These are phyloP conservation scores for Brettanomyces sp. DNA, from an alignment of 805 yeast species.

Conservation along the genomic window DNA sequence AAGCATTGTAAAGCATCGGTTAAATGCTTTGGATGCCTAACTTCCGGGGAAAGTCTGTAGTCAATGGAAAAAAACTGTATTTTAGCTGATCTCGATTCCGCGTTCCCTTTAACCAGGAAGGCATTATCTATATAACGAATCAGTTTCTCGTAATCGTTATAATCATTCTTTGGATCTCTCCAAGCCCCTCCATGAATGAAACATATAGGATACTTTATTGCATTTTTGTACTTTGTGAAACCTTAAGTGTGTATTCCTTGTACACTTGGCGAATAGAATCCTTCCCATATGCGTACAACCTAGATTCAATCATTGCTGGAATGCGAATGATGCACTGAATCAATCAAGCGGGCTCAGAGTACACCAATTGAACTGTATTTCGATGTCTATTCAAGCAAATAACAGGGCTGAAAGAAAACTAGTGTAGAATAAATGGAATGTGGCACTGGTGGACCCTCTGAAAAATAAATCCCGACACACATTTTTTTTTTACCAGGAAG, in stretches of 20 bases:
- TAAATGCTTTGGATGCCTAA: slow-evolving; percentile 53
- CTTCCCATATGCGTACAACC: slow-evolving; percentile 2
- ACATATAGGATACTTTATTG: slow-evolving; percentile 19
- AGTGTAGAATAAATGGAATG: no score
- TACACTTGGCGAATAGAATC: slow-evolving; percentile 4
- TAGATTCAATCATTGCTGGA: neutral
- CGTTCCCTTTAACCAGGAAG: neutral
- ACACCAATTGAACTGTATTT: no score
- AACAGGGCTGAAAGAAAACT: no score
- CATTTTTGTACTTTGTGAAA: slow-evolving; percentile 4
- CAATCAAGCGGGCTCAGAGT: no score
- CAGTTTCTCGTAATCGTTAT: slow-evolving; percentile 39
- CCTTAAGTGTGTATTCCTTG: slow-evolving; percentile 2
- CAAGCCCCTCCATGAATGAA: slow-evolving; percentile 88
- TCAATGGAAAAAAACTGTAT: slow-evolving; percentile 37
- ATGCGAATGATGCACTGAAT: no score
- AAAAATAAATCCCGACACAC: no score
- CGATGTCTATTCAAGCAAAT: no score
- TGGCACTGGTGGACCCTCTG: no score
- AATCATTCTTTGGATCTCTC: slow-evolving; percentile 62
- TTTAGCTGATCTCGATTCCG: neutral
- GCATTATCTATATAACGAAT: slow-evolving; percentile 3
- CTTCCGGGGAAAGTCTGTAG: slow-evolving; percentile 58
- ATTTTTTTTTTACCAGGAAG: no score
- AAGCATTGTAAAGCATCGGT: slow-evolving; percentile 45